These are phyloP conservation scores for Salix suchowensis DNA, from an alignment of 345 rosid species.

Conservation along the genomic window DNA sequence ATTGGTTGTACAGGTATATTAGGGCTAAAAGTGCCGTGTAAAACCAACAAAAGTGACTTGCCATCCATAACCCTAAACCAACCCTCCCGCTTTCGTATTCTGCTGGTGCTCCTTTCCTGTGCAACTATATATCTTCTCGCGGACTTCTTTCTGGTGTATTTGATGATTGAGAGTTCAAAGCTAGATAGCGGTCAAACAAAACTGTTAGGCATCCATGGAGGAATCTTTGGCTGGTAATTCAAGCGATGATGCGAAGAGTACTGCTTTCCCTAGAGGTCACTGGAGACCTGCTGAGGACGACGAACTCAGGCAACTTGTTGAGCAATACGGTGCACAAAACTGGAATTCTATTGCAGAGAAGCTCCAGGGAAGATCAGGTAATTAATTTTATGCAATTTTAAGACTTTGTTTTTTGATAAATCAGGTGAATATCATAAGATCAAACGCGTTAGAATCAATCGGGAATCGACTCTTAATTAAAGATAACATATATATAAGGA, in stretches of 20 bases:
- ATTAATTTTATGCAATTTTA: neutral
- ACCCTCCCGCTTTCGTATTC: conserved; percentile 42
- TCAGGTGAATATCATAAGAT: neutral
- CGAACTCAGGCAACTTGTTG: conserved; percentile 28
- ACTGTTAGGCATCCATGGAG: conserved; percentile 13
- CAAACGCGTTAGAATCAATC: neutral
- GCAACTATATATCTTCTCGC: conserved; percentile 41
- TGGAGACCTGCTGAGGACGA: conserved; percentile 36
- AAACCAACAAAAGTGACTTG: conserved; percentile 74
- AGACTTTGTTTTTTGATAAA: neutral
- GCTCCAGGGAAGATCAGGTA: conserved; percentile 36
- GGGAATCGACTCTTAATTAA: neutral
- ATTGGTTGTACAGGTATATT: conserved; percentile 24
- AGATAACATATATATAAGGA: neutral
- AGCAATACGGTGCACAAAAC: conserved; percentile 31
- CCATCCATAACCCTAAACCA: conserved; percentile 64
- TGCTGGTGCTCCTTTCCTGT: conserved; percentile 10
- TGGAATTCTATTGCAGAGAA: conserved; percentile 34
- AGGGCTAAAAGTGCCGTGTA: conserved; percentile 50
- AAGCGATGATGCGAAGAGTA: conserved; percentile 7
- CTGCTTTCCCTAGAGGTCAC: conserved; percentile 27
- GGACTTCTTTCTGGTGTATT: conserved; percentile 29
- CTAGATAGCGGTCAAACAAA: neutral
- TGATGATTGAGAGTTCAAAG: conserved; percentile 21
- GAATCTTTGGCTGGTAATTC: conserved; percentile 4